Percentiles rank a stretch among this genome's conserved stretches.
phyloP scores from a whole-genome alignment of 1,284 basidiomycete species.

The Ustilago lituana region DNA sequence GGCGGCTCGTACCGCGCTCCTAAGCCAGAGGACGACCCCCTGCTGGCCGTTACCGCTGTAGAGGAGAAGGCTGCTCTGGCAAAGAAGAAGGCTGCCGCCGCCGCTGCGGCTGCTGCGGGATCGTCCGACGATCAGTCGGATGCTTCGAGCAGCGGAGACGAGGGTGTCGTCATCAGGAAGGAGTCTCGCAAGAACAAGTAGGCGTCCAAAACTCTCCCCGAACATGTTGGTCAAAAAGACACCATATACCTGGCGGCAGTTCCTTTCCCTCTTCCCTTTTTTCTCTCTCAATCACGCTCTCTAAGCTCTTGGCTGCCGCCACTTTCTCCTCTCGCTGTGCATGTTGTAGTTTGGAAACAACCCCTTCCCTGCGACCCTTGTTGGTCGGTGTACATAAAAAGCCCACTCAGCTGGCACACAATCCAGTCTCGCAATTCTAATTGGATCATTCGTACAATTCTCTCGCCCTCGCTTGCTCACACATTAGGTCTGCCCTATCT shows the following conservation, averaged over 20 bases:
- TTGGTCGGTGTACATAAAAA: not conserved
- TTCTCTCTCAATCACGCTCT: not conserved
- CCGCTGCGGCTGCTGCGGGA: not conserved
- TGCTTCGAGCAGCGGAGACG: slow-evolving; percentile 30
- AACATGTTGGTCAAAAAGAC: no score
- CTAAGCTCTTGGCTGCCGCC: not conserved
- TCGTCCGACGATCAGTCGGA: slow-evolving; percentile 25
- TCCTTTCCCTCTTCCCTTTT: not conserved
- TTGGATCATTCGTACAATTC: no score
- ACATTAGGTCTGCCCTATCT: no score
- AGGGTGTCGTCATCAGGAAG: slow-evolving; percentile 41
- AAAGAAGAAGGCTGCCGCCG: slow-evolving; percentile 14
- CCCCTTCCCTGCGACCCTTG: not conserved
- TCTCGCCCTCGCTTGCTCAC: no score
- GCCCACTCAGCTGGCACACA: no score
- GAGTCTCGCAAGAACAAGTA: slow-evolving; percentile 42
- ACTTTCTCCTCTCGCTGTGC: not conserved
- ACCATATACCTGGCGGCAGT: not conserved
- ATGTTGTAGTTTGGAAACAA: slow-evolving; percentile 1
- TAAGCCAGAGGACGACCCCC: slow-evolving; percentile 81
- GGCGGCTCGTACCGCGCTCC: slow-evolving; percentile 89
- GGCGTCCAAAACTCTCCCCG: no score
- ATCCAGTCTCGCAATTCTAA: no score
- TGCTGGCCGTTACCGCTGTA: slow-evolving; percentile 70
- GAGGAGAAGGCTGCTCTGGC: slow-evolving; percentile 27